Percentiles rank a stretch among this genome's conserved stretches.
Evolutionary conservation across 257 asterid species (phyloP).

Genomic region (Oldenlandia corymbosa): DNA sequence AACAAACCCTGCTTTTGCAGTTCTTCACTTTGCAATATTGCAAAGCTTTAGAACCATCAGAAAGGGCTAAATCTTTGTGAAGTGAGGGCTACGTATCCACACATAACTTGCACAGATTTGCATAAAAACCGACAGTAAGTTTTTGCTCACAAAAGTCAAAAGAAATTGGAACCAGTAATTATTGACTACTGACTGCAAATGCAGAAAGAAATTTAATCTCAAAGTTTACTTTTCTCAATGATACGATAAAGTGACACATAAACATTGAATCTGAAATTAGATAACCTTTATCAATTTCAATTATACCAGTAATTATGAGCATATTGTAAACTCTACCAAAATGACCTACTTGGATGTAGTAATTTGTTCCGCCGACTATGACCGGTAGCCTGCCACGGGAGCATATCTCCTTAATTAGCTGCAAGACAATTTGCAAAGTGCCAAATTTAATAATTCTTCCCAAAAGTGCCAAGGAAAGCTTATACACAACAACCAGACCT

Average conservation of each 20-base stretch:
- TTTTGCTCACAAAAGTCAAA: no score
- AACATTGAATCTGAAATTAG: no score
- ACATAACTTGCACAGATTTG: neutral
- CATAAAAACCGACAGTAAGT: no score
- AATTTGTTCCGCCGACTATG: constrained; percentile 95
- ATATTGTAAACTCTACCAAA: no score
- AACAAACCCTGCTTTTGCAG: neutral
- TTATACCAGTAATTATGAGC: no score
- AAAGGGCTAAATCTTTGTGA: neutral
- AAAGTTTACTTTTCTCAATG: no score
- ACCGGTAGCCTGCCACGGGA: constrained; percentile 82
- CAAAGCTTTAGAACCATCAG: neutral
- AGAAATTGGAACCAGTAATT: no score
- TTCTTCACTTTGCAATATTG: neutral
- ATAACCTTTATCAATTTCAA: no score
- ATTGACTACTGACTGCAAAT: no score
- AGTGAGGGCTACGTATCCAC: neutral
- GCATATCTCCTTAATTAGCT: constrained; percentile 75
- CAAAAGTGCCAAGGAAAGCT: neutral
- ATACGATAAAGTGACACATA: no score
- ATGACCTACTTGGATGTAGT: constrained; percentile 89
- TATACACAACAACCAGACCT: neutral
- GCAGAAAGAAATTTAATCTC: no score
- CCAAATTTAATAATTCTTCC: no score
- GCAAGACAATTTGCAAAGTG: constrained; percentile 12